Evolutionary conservation across 176 grass and related monocot genomes (phyloP), one percentile per base, ranked within the genome.

Genomic region (Otatea glauca): DNA sequence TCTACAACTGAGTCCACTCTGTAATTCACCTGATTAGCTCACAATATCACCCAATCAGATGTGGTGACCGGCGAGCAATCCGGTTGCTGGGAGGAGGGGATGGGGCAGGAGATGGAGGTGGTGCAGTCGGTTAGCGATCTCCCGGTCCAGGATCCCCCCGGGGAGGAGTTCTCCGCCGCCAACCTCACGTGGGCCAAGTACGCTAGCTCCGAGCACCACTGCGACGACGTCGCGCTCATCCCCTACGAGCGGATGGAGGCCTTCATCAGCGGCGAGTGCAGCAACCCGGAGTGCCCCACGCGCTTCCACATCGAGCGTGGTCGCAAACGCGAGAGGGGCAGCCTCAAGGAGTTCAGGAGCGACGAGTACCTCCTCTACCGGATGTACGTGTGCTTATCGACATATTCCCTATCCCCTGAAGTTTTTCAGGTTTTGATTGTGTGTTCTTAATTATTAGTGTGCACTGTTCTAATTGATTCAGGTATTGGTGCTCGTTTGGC

Each of bases 401-500:
- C 75, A 18, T 8, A 8, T 45, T 39, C 38, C 58, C 24, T 70
- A 7, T 29, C 81, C 0, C 0, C 44, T 24, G n/a, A 75, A 53
- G 55, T 32, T 50, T 34, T 29, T 1, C 25, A 82, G 59, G 74
- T 25, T 85, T 13, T 42, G 68, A 10, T 39, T 66, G 2, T 62
- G 48, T 18, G 2, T 45, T 21, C 15, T 48, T 65, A 21, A 42
- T 9, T 13, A n/a, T 32, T 32, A 3, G 27, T 43, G 25, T 73
- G 51, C 16, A 25, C 11, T 55, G 68, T 64, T 80, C 6, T 50
- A 37, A 21, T 59, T 38, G 20, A 16, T 78, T n/a, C 74, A 97
- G 95, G 77, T 97, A 94, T 63, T 97, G 95, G 95, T 97, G 95
- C 66, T 97, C 95, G 11, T 97, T 97, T 84, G 95, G 95, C 27